A percentile compares a stretch with the other conserved stretches of the same genome.
phyloP scores from a whole-genome alignment of 2,329 filamentous ascomycete species.

The Arthrobotrys conoides region DNA sequence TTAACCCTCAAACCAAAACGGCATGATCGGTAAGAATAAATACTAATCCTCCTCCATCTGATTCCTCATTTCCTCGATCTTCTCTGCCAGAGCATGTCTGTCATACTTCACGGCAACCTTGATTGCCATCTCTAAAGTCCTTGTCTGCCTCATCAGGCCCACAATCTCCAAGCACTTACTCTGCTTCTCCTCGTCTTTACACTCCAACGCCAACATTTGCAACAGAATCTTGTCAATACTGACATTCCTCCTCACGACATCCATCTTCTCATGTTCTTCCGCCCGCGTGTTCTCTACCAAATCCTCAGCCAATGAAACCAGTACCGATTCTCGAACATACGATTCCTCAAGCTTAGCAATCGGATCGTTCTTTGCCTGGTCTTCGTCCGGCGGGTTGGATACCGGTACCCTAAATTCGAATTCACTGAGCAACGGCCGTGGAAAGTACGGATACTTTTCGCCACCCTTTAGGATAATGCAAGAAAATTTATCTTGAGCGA shows the following conservation, averaged over 20 bases:
- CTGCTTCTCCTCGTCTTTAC: slow-evolving; percentile 89
- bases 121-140: slow-evolving; percentile 90
- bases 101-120: slow-evolving; percentile 92
- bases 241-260: slow-evolving; percentile 80
- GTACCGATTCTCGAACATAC: slow-evolving; percentile 81
- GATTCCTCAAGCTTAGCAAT: slow-evolving; percentile 80
- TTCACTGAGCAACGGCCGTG: slow-evolving; percentile 87
- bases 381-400: slow-evolving; percentile 67
- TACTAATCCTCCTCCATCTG: slow-evolving; percentile 74
- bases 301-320: slow-evolving; percentile 82
- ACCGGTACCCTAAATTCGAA: slow-evolving; percentile 93
- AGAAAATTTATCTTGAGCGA: slow-evolving; percentile 92
- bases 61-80: slow-evolving; percentile 83
- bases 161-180: slow-evolving; percentile 97
- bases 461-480: slow-evolving; percentile 91
- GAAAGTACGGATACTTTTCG: slow-evolving; percentile 93
- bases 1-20: neutral
- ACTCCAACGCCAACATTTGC: slow-evolving; percentile 90
- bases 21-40: neutral
- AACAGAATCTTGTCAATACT: slow-evolving; percentile 91
- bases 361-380: slow-evolving; percentile 64
- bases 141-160: slow-evolving; percentile 83
- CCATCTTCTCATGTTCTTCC: slow-evolving; percentile 75
- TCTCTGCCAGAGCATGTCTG: slow-evolving; percentile 82
- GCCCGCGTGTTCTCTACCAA: slow-evolving; percentile 78